Evolutionary conservation across 148 eudicot genomes (phyloP), one percentile per base, ranked within the genome.

Genomic region (Persicaria maculosa): DNA sequence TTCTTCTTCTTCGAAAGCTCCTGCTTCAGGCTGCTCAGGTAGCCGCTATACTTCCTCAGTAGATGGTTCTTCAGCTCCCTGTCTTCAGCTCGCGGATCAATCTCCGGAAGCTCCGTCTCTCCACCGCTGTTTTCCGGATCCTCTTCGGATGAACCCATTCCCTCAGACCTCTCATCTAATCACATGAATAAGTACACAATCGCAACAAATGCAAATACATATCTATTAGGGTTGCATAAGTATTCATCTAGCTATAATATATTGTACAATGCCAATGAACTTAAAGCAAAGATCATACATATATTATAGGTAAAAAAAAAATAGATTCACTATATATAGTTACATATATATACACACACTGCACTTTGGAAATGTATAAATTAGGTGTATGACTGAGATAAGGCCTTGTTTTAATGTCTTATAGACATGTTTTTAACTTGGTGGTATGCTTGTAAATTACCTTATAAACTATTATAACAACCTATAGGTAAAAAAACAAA

Each of bases 41-140:
- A 94, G 19, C 98, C 98, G 45, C 98, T 91, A 59, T 94, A 94
- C 75, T 94, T 94, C 74, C 83, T 91, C 70, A 94, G 75, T 4
- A 94, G 83, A 74, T 94, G 95, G 77, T 89, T 91, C 79, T 94
- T 94, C 17, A 94, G 87, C 71, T 94, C 98, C 50, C 95, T 80
- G 72, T 94, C 97, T 79, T 94, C 98, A 14, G 98, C 93, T 9
- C 96, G 85, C 3, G 98, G 98, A 77, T 94, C 97, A 6, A 94
- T 91, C 85, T 90, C 93, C 0, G 89, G 81, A 54, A 86, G 78
- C 47, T 88, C 97, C 4, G 88, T 86, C 77, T 90, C 97, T n/a
- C 97, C 98, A 20, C 90, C 97, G 16, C 96, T 91, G 68, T 88
- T 91, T 16, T 87, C 93, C 75, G 86, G 92, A 22, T 94, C 98